Conservation (phyloP, 179 eudicot species). For the Drosera spatulata region DNA sequence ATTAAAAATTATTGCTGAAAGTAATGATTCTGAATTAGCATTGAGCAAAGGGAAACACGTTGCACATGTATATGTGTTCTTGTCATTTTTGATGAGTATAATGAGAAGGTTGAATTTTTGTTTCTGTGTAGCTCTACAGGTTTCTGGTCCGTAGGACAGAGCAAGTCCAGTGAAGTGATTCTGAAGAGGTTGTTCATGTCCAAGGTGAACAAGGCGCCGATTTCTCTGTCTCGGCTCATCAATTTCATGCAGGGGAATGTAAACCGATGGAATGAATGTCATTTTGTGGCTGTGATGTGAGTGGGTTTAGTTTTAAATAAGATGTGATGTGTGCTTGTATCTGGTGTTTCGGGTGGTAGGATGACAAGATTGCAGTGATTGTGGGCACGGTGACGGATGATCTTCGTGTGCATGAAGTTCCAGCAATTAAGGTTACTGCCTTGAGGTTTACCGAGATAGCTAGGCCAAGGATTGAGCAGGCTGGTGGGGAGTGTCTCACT, state of each 20-base stretch:
- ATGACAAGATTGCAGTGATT: conserved; percentile 38
- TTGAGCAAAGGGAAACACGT: background rate
- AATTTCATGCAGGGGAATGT: too few species aligned
- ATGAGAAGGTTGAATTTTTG: background rate
- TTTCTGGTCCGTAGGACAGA: conserved; percentile 75
- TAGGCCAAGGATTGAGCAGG: conserved; percentile 55
- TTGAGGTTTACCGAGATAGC: conserved; percentile 54
- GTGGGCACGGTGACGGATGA: conserved; percentile 52
- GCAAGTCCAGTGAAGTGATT: conserved; percentile 74
- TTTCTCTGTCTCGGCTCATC: too few species aligned
- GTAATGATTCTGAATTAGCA: too few species aligned
- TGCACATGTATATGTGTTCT: too few species aligned
- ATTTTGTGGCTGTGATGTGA: background rate
- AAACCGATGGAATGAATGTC: conserved; percentile 62
- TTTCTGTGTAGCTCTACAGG: conserved; percentile 48
- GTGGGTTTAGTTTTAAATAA: background rate
- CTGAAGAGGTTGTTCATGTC: too few species aligned
- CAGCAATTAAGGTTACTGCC: conserved; percentile 43
- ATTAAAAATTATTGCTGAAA: too few species aligned
- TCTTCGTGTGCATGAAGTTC: conserved; percentile 44
- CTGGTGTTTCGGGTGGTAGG: conserved; percentile 14
- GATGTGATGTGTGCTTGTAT: background rate
- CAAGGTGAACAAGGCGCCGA: too few species aligned
- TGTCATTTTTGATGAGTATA: too few species aligned
- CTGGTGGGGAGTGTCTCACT: conserved; percentile 54